Conservation (phyloP, 768 basidiomycete genomes). For the Termitomyces sp. region DNA sequence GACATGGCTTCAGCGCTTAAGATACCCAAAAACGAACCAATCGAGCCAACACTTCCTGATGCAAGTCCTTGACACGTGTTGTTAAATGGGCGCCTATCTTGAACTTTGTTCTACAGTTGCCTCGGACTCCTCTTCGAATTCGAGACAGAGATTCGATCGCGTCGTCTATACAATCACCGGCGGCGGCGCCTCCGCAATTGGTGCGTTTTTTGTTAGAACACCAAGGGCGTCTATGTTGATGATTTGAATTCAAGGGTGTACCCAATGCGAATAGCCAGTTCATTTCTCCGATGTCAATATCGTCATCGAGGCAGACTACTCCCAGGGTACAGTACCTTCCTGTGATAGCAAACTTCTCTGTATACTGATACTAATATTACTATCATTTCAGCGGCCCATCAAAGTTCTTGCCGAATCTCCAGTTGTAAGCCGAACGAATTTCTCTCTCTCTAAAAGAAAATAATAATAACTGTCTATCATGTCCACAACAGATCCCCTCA, state of each 20-base stretch:
- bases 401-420: slow-evolving; percentile 10
- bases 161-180: slow-evolving; percentile 8
- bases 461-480: background rate
- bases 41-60: slow-evolving; percentile 13
- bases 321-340: slow-evolving; percentile 7
- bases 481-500: background rate
- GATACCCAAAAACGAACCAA: slow-evolving; percentile 19
- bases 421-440: background rate
- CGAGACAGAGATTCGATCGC: slow-evolving; percentile 2
- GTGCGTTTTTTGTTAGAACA: background rate
- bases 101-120: slow-evolving; percentile 1
- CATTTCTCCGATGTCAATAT: slow-evolving; percentile 13
- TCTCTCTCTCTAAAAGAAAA: background rate
- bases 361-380: no score
- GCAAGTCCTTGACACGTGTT: slow-evolving; percentile 17
- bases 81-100: background rate
- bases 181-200: background rate
- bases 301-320: slow-evolving; percentile 7
- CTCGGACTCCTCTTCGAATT: background rate
- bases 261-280: background rate
- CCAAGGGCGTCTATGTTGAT: background rate
- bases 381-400: slow-evolving; percentile 1
- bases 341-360: background rate
- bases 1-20: slow-evolving; percentile 11
- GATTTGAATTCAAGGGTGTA: background rate